These are phyloP conservation scores for Blastobotrys parvus DNA, from an alignment of 805 yeast genomes.

Conservation along the genomic window DNA sequence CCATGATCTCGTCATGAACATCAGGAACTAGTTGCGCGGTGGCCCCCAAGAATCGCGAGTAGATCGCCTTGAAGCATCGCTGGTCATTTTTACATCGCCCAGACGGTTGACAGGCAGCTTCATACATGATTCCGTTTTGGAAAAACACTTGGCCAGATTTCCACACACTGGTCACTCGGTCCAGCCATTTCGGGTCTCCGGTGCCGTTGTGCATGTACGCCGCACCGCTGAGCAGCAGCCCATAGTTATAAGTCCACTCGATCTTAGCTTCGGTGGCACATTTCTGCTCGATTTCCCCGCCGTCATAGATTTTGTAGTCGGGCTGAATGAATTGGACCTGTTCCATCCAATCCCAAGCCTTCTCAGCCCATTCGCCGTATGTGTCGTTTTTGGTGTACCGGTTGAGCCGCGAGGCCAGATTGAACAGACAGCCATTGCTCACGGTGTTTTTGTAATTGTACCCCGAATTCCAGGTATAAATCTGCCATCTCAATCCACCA, in stretches of 20 bases:
- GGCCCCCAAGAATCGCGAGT: slow-evolving; percentile 63
- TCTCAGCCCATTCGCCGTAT: slow-evolving; percentile 62
- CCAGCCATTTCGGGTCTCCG: slow-evolving; percentile 48
- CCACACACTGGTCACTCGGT: slow-evolving; percentile 43
- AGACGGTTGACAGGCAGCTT: slow-evolving; percentile 72
- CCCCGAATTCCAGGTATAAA: slow-evolving; percentile 80
- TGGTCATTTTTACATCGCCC: slow-evolving; percentile 75
- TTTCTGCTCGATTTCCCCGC: slow-evolving; percentile 41
- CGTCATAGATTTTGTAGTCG: slow-evolving; percentile 52
- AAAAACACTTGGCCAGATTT: slow-evolving; percentile 38
- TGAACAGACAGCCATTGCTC: slow-evolving; percentile 73
- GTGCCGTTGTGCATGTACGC: slow-evolving; percentile 63
- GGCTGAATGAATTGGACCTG: slow-evolving; percentile 34
- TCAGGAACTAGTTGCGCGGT: slow-evolving; percentile 65
- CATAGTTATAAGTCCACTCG: slow-evolving; percentile 73
- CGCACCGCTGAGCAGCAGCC: slow-evolving; percentile 56
- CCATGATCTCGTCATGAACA: slow-evolving; percentile 30
- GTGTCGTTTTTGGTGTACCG: slow-evolving; percentile 62
- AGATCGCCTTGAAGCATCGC: slow-evolving; percentile 83
- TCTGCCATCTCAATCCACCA: slow-evolving; percentile 91
- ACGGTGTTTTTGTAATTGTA: slow-evolving; percentile 80
- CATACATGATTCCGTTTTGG: slow-evolving; percentile 53
- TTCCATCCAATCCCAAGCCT: slow-evolving; percentile 64
- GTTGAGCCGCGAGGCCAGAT: slow-evolving; percentile 74
- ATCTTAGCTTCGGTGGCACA: slow-evolving; percentile 44